A percentile compares a stretch with the other conserved stretches of the same genome.
Conservation (phyloP, 1,139 yeast genomes). For the Candida labiduridarum region DNA sequence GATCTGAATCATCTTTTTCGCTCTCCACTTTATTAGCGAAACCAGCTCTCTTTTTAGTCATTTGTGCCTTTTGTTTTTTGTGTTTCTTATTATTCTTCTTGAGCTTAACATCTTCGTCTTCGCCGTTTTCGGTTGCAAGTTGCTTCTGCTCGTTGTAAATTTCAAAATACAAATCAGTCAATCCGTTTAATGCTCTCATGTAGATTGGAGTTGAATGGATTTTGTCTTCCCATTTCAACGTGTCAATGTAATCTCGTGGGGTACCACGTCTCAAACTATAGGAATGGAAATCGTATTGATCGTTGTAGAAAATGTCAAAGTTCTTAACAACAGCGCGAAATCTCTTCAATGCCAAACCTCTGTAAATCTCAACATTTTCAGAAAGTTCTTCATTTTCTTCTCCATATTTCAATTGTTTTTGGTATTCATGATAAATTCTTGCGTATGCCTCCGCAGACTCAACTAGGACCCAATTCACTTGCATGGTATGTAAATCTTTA, state of each 20-base stretch:
- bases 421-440: constrained; percentile 34
- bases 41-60: constrained; percentile 39
- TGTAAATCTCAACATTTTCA: constrained; percentile 44
- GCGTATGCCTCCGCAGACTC: constrained; percentile 84
- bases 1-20: constrained; percentile 50
- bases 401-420: constrained; percentile 17
- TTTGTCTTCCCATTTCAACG: constrained; percentile 79
- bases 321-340: constrained; percentile 66
- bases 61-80: constrained; percentile 39
- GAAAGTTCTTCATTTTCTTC: constrained; percentile 28
- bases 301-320: constrained; percentile 72
- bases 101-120: constrained; percentile 25
- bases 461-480: constrained; percentile 84
- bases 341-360: constrained; percentile 82
- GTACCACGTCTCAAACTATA: constrained; percentile 93
- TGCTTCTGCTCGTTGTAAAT: constrained; percentile 30
- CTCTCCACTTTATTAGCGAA: constrained; percentile 45
- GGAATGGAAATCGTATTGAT: constrained; percentile 93
- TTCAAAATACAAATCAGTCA: constrained; percentile 59
- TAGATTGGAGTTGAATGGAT: constrained; percentile 72
- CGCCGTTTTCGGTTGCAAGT: constrained; percentile 13
- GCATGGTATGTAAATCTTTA: constrained; percentile 85
- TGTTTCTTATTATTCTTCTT: constrained; percentile 30
- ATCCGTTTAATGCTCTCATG: constrained; percentile 68
- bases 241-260: constrained; percentile 75